These are phyloP conservation scores for Rutstroemia sp. DNA, from an alignment of 2,329 filamentous ascomycete genomes.

Conservation along the genomic window DNA sequence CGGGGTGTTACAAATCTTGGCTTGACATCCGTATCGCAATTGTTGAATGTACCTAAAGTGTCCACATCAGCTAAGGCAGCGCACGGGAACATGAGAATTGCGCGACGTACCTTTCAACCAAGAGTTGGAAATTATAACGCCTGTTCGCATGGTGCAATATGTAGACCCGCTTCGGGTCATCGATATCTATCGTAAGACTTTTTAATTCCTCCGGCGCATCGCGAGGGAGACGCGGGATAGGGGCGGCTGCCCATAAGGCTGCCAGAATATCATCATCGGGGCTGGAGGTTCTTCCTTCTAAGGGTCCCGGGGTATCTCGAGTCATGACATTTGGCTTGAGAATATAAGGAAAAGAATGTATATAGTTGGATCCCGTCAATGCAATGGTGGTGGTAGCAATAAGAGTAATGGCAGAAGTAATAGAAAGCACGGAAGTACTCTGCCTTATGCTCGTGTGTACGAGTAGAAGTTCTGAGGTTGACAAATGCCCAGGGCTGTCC, in stretches of 20 bases:
- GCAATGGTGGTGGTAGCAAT: too few species aligned
- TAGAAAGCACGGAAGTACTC: too few species aligned
- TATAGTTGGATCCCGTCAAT: neutral
- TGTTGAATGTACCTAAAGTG: slow-evolving; percentile 66
- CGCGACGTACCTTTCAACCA: slow-evolving; percentile 50
- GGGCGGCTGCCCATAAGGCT: slow-evolving; percentile 54
- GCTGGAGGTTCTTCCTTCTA: slow-evolving; percentile 17
- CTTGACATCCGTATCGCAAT: slow-evolving; percentile 73
- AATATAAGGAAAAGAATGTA: neutral
- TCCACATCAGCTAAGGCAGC: slow-evolving; percentile 5
- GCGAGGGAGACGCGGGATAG: slow-evolving; percentile 49
- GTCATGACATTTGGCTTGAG: slow-evolving; percentile 39
- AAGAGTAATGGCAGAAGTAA: too few species aligned
- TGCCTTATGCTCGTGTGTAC: too few species aligned
- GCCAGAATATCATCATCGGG: slow-evolving; percentile 36
- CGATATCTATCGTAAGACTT: slow-evolving; percentile 48
- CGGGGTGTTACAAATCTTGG: slow-evolving; percentile 58
- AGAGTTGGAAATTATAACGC: slow-evolving; percentile 55
- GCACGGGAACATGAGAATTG: neutral
- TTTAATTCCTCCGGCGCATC: slow-evolving; percentile 54
- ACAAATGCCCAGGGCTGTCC: too few species aligned
- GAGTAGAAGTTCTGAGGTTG: too few species aligned
- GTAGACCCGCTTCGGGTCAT: slow-evolving; percentile 55
- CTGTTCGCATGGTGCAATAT: slow-evolving; percentile 53
- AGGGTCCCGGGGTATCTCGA: slow-evolving; percentile 33